These are phyloP conservation scores for Persicaria maculosa DNA, from an alignment of 148 eudicot genomes.

Conservation along the genomic window DNA sequence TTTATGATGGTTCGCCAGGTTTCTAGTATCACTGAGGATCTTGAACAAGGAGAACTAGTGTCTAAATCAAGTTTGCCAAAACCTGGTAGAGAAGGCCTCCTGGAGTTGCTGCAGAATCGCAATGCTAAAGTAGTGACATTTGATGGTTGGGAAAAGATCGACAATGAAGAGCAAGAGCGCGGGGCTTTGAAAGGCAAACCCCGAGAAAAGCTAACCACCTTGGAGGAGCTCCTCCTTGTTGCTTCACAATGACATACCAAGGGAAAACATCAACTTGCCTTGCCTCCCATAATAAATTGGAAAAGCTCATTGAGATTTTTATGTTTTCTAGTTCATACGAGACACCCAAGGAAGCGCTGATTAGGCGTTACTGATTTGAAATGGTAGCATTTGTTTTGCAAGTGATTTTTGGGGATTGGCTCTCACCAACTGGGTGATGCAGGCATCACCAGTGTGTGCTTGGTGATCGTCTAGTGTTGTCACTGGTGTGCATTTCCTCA, in stretches of 20 bases:
- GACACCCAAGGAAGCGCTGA: no score
- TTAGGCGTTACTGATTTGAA: no score
- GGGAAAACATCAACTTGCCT: background rate
- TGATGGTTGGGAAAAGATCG: slow-evolving; percentile 74
- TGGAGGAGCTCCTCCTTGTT: slow-evolving; percentile 63
- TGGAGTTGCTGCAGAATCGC: slow-evolving; percentile 46
- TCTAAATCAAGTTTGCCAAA: slow-evolving; percentile 37
- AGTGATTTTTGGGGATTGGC: no score
- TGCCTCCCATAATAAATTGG: background rate
- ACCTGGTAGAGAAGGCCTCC: slow-evolving; percentile 83
- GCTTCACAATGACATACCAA: slow-evolving; percentile 30
- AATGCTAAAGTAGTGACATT: slow-evolving; percentile 53
- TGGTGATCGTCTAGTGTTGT: no score
- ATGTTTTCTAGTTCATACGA: no score
- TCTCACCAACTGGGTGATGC: no score
- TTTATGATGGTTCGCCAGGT: slow-evolving; percentile 32
- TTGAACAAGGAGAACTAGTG: slow-evolving; percentile 38
- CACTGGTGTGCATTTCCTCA: no score
- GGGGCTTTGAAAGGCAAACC: slow-evolving; percentile 68
- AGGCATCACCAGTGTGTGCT: no score
- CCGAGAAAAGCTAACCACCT: slow-evolving; percentile 59
- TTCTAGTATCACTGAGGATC: slow-evolving; percentile 62
- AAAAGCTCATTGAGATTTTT: background rate
- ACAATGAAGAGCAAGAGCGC: slow-evolving; percentile 59
- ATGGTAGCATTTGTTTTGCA: no score